Evolutionary conservation across 768 basidiomycete species (phyloP), one percentile per base, ranked within the genome.

Genomic region (Panaeolus papilionaceus): DNA sequence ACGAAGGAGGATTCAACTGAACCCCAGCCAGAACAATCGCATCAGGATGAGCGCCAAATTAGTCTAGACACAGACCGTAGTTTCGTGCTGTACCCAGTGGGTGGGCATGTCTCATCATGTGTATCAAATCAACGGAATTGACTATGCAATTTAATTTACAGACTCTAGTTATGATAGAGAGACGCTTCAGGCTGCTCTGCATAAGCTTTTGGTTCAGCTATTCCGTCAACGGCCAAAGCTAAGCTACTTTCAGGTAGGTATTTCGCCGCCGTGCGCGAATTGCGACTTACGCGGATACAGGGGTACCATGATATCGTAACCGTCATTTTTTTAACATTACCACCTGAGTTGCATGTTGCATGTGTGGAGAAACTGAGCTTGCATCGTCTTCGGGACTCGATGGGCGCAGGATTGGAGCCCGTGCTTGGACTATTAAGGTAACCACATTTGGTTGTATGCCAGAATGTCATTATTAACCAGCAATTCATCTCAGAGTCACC

Each of bases 301-400:
- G 96, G 96, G 54, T 97, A 93, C 78, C 96, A 98, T 74, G 96
- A 98, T 74, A 94, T 98, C 49, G 83, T 94, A 23, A 92, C 94
- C 0, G 94, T 98, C 12, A 68, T 98, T 3, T 89, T 89, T 71
- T 82, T 95, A 38, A 94, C 92, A 0, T 79, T 95, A 5, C 91
- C 92, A 2, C 77, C 76, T 28, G 86, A 88, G 51, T 71, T 88
- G 26, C 90, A 86, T 51, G 75, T 90, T 0, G 76, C 78, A 3
- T 89, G 86, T 61, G 83, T 83, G 7, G 93, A 95, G 79, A 89
- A 92, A 71, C 71, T 95, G 39, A 94, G 92, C 73, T 76, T 95
- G 39, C 88, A 93, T 62, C 76, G 95, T 20, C 82, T 96, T 5
- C 82, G 96, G 65, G 96, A 98, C 77, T 90, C 95, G 0, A 97